Evolutionary conservation across 208 protist genomes (phyloP).

Genomic region (Leptomonas pyrrhocoris): DNA sequence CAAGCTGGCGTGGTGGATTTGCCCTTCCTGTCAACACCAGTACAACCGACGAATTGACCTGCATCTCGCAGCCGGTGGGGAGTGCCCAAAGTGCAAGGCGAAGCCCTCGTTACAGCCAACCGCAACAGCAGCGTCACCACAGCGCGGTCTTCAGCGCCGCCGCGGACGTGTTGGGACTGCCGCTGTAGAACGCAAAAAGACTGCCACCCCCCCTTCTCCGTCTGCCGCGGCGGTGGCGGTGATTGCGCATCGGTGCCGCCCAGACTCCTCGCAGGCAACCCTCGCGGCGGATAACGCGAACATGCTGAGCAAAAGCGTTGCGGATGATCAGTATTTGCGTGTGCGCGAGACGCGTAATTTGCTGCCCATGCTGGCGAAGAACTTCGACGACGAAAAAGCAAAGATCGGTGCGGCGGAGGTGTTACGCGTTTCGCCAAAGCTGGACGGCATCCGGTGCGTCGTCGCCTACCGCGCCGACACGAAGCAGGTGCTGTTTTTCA

Average conservation of each 20-base stretch:
- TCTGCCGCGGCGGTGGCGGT: neutral
- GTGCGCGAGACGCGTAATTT: conserved; percentile 70
- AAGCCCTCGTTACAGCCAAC: conserved; percentile 31
- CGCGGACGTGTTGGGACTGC: neutral
- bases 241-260: conserved; percentile 61
- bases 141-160: neutral
- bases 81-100: conserved; percentile 66
- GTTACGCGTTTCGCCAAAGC: conserved; percentile 84
- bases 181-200: neutral
- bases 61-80: conserved; percentile 69
- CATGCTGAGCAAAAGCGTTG: conserved; percentile 71
- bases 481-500: conserved; percentile 75
- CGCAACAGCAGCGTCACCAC: neutral
- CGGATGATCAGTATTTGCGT: conserved; percentile 70
- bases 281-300: conserved; percentile 61
- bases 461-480: conserved; percentile 63
- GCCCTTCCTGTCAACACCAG: conserved; percentile 59
- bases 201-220: neutral
- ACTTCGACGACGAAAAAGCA: conserved; percentile 59
- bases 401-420: conserved; percentile 61
- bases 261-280: conserved; percentile 41
- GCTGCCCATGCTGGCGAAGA: conserved; percentile 89
- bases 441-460: conserved; percentile 91
- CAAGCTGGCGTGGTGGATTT: conserved; percentile 85
- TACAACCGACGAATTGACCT: conserved; percentile 78